These are phyloP conservation scores for Hymenoscyphus infarciens DNA, from an alignment of 2,329 filamentous ascomycete species.

Conservation along the genomic window DNA sequence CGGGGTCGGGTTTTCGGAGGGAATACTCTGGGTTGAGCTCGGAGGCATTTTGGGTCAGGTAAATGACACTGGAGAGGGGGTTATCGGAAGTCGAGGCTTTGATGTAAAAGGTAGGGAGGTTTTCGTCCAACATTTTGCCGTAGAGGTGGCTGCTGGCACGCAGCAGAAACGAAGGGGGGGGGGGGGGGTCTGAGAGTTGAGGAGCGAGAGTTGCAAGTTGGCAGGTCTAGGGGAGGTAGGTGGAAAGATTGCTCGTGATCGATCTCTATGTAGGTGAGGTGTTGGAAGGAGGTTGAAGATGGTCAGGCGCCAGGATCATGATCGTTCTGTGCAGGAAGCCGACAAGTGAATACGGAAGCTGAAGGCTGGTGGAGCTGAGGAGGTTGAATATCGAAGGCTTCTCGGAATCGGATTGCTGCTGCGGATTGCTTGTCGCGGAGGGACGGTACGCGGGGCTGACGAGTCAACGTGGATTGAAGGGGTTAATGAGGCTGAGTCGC, in stretches of 20 bases:
- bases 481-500: constrained; percentile 21
- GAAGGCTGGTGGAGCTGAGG: background rate
- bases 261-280: background rate
- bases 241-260: background rate
- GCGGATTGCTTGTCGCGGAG: background rate
- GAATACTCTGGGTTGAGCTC: constrained; percentile 77
- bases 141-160: constrained; percentile 19
- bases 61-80: constrained; percentile 52
- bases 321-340: background rate
- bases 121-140: constrained; percentile 78
- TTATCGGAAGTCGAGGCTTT: constrained; percentile 47
- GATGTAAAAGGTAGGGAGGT: constrained; percentile 71
- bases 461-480: constrained; percentile 17
- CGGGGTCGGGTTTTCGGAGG: constrained; percentile 72
- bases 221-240: background rate
- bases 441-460: constrained; percentile 16
- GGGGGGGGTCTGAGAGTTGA: constrained; percentile 5
- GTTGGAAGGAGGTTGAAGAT: background rate
- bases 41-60: constrained; percentile 68
- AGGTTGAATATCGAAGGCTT: background rate
- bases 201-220: constrained; percentile 2
- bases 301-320: background rate
- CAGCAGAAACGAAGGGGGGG: constrained; percentile 11
- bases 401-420: background rate
- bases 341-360: background rate